Conservation (phyloP, 2,329 filamentous ascomycete genomes). For the Aspergillus sergii region DNA sequence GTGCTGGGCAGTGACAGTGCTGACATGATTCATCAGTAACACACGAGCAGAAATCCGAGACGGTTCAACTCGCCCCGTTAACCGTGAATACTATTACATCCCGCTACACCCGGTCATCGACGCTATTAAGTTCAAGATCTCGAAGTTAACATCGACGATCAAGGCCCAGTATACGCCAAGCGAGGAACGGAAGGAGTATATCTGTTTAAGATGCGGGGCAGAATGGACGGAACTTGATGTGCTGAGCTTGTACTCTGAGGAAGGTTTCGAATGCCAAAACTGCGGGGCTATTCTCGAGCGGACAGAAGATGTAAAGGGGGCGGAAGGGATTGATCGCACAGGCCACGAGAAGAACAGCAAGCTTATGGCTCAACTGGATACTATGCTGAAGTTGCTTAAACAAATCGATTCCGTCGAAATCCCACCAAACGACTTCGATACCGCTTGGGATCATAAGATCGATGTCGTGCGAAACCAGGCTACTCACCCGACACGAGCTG, state of each 20-base stretch:
- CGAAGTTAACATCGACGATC: constrained; percentile 83
- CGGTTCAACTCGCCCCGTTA: constrained; percentile 78
- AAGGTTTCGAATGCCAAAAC: constrained; percentile 80
- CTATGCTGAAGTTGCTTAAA: constrained; percentile 50
- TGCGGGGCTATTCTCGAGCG: constrained; percentile 60
- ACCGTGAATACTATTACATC: constrained; percentile 94
- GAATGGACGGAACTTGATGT: constrained; percentile 92
- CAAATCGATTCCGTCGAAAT: constrained; percentile 52
- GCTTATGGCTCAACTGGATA: constrained; percentile 51
- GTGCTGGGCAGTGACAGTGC: constrained; percentile 2
- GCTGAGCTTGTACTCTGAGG: constrained; percentile 68
- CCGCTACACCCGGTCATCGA: constrained; percentile 94
- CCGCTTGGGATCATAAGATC: constrained; percentile 52
- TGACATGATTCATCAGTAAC: constrained; percentile 52
- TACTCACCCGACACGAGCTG: constrained; percentile 44
- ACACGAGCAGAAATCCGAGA: constrained; percentile 77
- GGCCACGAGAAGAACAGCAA: constrained; percentile 54
- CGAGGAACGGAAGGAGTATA: constrained; percentile 88
- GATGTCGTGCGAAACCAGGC: constrained; percentile 48
- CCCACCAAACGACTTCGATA: constrained; percentile 52
- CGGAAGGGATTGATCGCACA: constrained; percentile 46
- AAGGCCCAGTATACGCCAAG: constrained; percentile 80
- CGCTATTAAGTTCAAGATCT: constrained; percentile 92
- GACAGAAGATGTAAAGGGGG: constrained; percentile 48
- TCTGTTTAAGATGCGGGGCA: constrained; percentile 76